Evolutionary conservation across 2,329 filamentous ascomycete species (phyloP).

Genomic region (Aspergillus oerlinghausenensis): DNA sequence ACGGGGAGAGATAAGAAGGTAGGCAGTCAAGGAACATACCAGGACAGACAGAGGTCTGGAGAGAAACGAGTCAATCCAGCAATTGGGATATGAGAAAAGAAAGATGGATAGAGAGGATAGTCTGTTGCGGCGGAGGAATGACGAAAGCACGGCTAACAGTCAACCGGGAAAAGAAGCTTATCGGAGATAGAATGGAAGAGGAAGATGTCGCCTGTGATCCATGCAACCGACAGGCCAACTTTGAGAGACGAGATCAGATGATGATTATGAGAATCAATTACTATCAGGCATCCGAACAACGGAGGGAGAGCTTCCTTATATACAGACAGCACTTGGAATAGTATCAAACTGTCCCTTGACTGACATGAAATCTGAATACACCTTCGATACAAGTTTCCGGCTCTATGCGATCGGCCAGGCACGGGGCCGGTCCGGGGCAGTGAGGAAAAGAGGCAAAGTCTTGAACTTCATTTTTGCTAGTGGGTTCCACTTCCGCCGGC

Average conservation of each 20-base stretch:
- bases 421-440: conserved; percentile 19
- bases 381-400: conserved; percentile 8
- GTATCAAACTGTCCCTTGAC: background rate
- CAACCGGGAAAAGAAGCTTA: background rate
- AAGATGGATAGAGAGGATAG: background rate
- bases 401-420: conserved; percentile 25
- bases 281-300: background rate
- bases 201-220: conserved; percentile 1
- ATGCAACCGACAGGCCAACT: conserved; percentile 7
- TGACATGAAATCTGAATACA: background rate
- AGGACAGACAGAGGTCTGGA: background rate
- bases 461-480: background rate
- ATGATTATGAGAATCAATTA: background rate
- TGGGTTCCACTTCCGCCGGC: background rate
- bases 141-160: background rate
- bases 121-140: background rate
- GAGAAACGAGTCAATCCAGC: background rate
- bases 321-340: background rate
- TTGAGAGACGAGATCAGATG: background rate
- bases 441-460: conserved; percentile 5
- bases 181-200: background rate
- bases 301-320: background rate
- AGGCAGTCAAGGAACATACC: background rate
- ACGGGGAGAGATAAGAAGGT: conserved; percentile 1
- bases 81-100: background rate